Evolutionary conservation across 768 basidiomycete genomes (phyloP).

Genomic region (Amanita polypyramis): DNA sequence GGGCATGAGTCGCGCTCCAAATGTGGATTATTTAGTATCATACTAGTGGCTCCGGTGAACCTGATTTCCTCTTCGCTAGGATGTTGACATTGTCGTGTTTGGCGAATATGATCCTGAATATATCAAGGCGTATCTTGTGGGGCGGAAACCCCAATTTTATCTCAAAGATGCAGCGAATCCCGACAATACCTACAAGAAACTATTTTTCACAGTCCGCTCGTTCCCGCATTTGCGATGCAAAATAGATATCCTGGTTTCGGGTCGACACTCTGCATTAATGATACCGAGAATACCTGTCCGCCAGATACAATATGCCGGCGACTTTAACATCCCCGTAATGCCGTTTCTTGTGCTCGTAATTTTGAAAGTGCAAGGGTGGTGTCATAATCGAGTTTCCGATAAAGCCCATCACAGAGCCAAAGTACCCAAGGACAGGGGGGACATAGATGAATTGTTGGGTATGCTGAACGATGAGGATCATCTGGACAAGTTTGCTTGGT

Average conservation of each 20-base stretch:
- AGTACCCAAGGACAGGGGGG: slow-evolving; percentile 26
- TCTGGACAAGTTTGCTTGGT: slow-evolving; percentile 17
- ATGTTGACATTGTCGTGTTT: slow-evolving; percentile 24
- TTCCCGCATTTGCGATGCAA: slow-evolving; percentile 16
- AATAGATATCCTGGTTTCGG: slow-evolving; percentile 29
- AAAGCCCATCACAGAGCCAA: slow-evolving; percentile 25
- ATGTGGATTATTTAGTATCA: neutral
- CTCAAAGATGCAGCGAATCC: slow-evolving; percentile 26
- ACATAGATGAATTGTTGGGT: slow-evolving; percentile 29
- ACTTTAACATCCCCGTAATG: slow-evolving; percentile 23
- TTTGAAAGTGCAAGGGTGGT: slow-evolving; percentile 33
- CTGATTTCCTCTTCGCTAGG: neutral
- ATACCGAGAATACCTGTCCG: slow-evolving; percentile 21
- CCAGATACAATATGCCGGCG: slow-evolving; percentile 12
- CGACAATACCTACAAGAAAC: slow-evolving; percentile 27
- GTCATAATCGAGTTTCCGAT: slow-evolving; percentile 23
- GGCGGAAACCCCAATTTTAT: slow-evolving; percentile 21
- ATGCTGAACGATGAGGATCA: slow-evolving; percentile 20
- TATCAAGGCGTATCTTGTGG: slow-evolving; percentile 27
- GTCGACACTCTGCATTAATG: slow-evolving; percentile 17
- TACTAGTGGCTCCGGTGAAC: neutral
- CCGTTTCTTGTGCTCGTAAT: slow-evolving; percentile 28
- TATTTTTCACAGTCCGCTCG: slow-evolving; percentile 24
- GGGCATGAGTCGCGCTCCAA: neutral
- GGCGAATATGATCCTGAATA: slow-evolving; percentile 21